Conservation (phyloP, 2,329 filamentous ascomycete genomes). For the Aspergillus udagawae region DNA sequence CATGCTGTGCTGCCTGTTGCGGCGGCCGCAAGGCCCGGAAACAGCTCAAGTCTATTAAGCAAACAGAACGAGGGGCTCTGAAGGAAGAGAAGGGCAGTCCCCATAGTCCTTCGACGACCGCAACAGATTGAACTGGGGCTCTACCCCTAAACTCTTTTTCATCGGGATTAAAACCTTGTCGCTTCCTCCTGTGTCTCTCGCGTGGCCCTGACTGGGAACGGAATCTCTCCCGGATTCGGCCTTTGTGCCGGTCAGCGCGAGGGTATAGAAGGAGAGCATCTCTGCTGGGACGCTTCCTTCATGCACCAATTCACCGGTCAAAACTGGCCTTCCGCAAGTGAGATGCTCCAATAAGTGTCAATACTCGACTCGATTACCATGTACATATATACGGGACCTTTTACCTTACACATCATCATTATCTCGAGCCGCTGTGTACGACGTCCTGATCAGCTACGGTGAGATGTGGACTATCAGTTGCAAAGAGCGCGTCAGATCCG, state of each 20-base stretch:
- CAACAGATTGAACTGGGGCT: background rate
- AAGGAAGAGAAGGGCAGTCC: constrained; percentile 14
- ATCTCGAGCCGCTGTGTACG: background rate
- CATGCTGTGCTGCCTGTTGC: constrained; percentile 66
- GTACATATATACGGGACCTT: background rate
- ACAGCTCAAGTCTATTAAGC: constrained; percentile 20
- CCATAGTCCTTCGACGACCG: constrained; percentile 5
- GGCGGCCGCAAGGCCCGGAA: constrained; percentile 37
- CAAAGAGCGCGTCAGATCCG: background rate
- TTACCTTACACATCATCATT: background rate
- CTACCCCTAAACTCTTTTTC: background rate
- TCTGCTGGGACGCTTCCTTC: background rate
- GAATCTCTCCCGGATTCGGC: background rate
- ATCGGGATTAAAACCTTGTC: background rate
- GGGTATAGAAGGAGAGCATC: background rate
- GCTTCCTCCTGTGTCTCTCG: background rate
- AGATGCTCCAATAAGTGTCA: background rate
- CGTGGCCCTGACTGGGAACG: background rate
- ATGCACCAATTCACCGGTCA: too few species aligned
- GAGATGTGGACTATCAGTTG: background rate
- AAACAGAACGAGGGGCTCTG: constrained; percentile 7
- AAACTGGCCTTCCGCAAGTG: background rate
- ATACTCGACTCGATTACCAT: background rate
- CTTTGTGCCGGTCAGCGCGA: background rate
- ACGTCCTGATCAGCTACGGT: background rate